Base-by-base conservation (phyloP, 805 yeast species). In the Yueomyces sp. region DNA sequence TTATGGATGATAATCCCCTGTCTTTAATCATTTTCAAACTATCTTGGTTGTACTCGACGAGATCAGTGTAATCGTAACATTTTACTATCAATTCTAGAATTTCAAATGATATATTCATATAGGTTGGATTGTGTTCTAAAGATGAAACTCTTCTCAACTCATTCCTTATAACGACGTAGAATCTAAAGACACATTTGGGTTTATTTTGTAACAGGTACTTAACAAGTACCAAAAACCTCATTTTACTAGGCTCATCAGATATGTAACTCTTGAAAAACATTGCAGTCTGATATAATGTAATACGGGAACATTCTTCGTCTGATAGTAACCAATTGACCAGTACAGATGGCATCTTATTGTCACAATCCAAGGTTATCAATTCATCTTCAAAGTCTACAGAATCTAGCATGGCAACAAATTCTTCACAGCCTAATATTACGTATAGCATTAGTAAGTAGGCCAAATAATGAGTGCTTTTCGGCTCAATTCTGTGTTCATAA, bases 331-430 rank as follows among this genome's bases (percentile, higher is more conserved):
- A 59, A 43, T 57, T 63, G 8, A 62, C 46, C 32, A 69, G 45
- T 3, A 45, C 31, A 29, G 55, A 53, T 7, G 79, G 78, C 7
- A 70, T 52, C n/a, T 54, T 57, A 26, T 56, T 53, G 11, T 59
- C 56, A 1, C 61, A 65, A 37, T 55, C 60, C 28, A 72, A 42
- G 1, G 41, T 39, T 3, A 64, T 45, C 46, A 58, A 48, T 6
- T 65, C 68, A 7, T 54, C 60, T 26, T 59, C 59, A 28, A 67
- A 42, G 5, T 65, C 70, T 42, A 64, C 62, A 3, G 60, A 64
- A 30, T 59, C 54, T 26, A 71, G 47, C 0, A 57, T 41, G 19
- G 52, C 48, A 2, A 45, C 45, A 36, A 73, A 56, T 12, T 72
- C 72, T 4, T 66, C 65, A 3, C 65, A 59, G 28, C 62, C 57